These are phyloP conservation scores for Moniliella sp. DNA, from an alignment of 1,284 basidiomycete species.

Conservation along the genomic window DNA sequence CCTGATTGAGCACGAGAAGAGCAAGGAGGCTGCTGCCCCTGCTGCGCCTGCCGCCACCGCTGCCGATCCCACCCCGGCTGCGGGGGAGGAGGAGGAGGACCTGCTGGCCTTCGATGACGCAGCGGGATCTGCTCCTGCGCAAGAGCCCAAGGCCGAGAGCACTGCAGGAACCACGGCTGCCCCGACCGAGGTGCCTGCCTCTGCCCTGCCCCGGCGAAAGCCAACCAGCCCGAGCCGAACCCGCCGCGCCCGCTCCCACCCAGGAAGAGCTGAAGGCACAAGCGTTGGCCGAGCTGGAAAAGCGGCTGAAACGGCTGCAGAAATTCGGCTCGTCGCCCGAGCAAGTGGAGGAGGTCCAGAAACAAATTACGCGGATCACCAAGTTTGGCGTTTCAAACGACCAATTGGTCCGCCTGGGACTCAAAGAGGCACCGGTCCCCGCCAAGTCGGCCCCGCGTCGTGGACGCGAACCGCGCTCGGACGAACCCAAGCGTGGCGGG, in stretches of 20 bases:
- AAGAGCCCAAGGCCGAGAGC: background rate
- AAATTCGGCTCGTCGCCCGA: slow-evolving; percentile 20
- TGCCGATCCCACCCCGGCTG: background rate
- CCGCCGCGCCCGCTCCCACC: slow-evolving; percentile 1
- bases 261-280: slow-evolving; percentile 10
- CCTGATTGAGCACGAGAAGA: slow-evolving; percentile 23
- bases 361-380: slow-evolving; percentile 13
- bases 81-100: background rate
- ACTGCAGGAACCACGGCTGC: background rate
- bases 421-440: background rate
- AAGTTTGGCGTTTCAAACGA: slow-evolving; percentile 16
- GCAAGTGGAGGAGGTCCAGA: slow-evolving; percentile 11
- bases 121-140: background rate
- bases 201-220: too few species aligned
- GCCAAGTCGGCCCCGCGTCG: background rate
- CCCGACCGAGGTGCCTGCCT: background rate
- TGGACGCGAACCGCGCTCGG: background rate
- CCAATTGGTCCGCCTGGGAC: background rate
- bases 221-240: too few species aligned
- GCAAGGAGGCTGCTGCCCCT: too few species aligned
- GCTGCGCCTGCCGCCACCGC: slow-evolving; percentile 14
- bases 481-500: background rate
- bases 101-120: background rate
- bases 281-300: slow-evolving; percentile 19
- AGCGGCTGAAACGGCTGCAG: slow-evolving; percentile 20